Evolutionary conservation across 1,284 basidiomycete genomes (phyloP).

Genomic region (Ustilago trichophora): DNA sequence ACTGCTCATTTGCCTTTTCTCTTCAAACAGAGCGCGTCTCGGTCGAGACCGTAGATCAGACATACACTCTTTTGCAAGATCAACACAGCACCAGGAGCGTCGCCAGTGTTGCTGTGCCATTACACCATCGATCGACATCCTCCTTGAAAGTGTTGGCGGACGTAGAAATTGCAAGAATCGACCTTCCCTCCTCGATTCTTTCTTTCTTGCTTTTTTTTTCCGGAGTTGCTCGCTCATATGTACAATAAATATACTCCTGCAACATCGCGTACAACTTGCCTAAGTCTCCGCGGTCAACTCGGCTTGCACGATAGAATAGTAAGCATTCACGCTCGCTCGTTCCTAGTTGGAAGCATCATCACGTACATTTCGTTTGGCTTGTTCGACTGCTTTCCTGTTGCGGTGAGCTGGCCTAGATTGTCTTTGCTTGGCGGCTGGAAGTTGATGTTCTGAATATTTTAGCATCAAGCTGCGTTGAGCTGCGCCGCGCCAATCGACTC

Average conservation of each 20-base stretch:
- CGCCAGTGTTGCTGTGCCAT: constrained; percentile 14
- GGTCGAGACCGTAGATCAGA: constrained; percentile 19
- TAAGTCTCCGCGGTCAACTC: neutral
- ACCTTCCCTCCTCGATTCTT: too few relatives aligned
- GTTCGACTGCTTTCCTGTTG: too few relatives aligned
- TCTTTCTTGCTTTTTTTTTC: too few relatives aligned
- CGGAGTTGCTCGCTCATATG: too few relatives aligned
- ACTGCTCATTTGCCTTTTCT: neutral
- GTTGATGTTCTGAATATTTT: neutral
- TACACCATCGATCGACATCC: constrained; percentile 16
- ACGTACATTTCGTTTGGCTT: neutral
- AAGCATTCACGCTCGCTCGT: neutral
- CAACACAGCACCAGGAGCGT: constrained; percentile 2
- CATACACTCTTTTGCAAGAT: neutral
- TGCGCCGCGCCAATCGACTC: constrained; percentile 19
- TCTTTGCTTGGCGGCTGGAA: too few relatives aligned
- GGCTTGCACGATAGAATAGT: neutral
- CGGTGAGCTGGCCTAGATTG: too few relatives aligned
- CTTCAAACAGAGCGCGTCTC: constrained; percentile 14
- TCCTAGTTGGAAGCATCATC: too few relatives aligned
- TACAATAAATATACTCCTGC: too few relatives aligned
- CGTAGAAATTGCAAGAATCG: neutral
- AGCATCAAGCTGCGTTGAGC: neutral
- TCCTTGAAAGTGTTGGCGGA: too few relatives aligned
- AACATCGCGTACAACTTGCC: neutral